These are phyloP conservation scores for Peribolospora baueri DNA, from an alignment of 768 basidiomycete species.

Conservation along the genomic window DNA sequence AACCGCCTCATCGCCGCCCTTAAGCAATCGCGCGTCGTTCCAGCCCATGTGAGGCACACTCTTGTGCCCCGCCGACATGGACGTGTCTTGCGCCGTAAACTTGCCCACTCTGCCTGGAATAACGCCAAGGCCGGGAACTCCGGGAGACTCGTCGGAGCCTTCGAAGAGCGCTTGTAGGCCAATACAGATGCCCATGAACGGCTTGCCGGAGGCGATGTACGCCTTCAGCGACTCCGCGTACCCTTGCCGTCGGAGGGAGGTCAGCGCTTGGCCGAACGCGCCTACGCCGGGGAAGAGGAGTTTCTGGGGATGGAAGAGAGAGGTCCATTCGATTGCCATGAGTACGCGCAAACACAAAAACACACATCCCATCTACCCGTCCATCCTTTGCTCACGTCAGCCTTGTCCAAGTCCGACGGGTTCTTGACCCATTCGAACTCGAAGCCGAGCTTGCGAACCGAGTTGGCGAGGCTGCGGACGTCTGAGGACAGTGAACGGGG, in stretches of 20 bases:
- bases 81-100: conserved; percentile 25
- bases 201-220: conserved; percentile 66
- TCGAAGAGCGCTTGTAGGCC: conserved; percentile 91
- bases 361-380: background rate
- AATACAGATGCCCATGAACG: conserved; percentile 83
- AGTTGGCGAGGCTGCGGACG: conserved; percentile 79
- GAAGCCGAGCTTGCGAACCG: conserved; percentile 58
- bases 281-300: conserved; percentile 95
- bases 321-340: background rate
- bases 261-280: conserved; percentile 67
- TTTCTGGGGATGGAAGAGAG: conserved; percentile 32
- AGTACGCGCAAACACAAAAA: conserved; percentile 1
- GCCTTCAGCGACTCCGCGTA: conserved; percentile 52
- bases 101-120: conserved; percentile 62
- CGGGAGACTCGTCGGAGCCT: conserved; percentile 54
- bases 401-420: conserved; percentile 58
- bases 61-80: conserved; percentile 34
- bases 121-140: conserved; percentile 46
- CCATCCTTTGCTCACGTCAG: conserved; percentile 41
- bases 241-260: conserved; percentile 43
- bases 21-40: conserved; percentile 29
- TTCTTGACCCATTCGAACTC: conserved; percentile 66
- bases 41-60: conserved; percentile 95
- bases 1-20: conserved; percentile 24
- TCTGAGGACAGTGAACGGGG: conserved; percentile 15